A percentile compares a stretch with the other conserved stretches of the same genome.
These are phyloP conservation scores for Sarocladium oryzae DNA, from an alignment of 2,329 filamentous ascomycete genomes.

Conservation along the genomic window DNA sequence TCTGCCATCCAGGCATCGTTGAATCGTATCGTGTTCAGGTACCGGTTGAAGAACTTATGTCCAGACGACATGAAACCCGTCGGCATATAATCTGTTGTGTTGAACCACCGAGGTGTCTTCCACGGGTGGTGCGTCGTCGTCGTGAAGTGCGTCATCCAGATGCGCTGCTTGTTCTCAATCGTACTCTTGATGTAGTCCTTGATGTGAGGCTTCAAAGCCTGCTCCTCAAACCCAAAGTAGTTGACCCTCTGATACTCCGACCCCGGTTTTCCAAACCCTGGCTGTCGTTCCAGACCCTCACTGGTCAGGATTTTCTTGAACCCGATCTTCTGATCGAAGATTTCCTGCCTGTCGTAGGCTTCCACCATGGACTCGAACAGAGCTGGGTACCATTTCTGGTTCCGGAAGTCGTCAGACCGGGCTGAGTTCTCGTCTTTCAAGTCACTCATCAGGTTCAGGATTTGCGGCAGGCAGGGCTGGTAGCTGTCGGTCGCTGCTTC, in stretches of 20 bases:
- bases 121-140: conserved; percentile 37
- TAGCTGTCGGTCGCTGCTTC: conserved; percentile 30
- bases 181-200: conserved; percentile 25
- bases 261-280: conserved; percentile 6
- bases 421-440: conserved; percentile 11
- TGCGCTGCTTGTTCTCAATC: conserved; percentile 21
- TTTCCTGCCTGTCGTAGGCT: conserved; percentile 14
- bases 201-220: conserved; percentile 31
- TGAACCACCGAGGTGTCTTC: conserved; percentile 25
- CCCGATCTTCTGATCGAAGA: conserved; percentile 16
- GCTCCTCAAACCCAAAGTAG: conserved; percentile 37
- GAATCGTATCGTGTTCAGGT: conserved; percentile 34
- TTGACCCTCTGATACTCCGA: conserved; percentile 21
- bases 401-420: conserved; percentile 12
- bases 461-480: conserved; percentile 29
- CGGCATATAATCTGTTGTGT: conserved; percentile 24
- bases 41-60: conserved; percentile 27
- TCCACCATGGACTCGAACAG: conserved; percentile 16
- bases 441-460: conserved; percentile 15
- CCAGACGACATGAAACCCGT: conserved; percentile 9
- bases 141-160: conserved; percentile 30
- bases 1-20: conserved; percentile 32
- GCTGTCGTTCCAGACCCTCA: conserved; percentile 13
- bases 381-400: conserved; percentile 13
- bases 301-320: conserved; percentile 16